Percentiles rank a stretch among this genome's conserved stretches.
These are phyloP conservation scores for Termitomyces titanicus DNA, from an alignment of 768 basidiomycete genomes.

Conservation along the genomic window DNA sequence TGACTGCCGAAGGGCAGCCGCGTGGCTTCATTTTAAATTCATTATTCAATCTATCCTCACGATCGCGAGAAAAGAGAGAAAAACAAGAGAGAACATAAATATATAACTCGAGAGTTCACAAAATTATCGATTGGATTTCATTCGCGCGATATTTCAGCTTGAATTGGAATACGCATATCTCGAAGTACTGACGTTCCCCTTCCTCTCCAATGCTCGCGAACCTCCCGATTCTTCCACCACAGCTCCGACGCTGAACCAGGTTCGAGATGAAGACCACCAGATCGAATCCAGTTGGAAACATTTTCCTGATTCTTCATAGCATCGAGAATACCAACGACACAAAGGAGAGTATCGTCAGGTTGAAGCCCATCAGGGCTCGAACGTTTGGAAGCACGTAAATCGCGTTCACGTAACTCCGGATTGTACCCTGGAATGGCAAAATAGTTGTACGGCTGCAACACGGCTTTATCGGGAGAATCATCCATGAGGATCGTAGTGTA, in stretches of 20 bases:
- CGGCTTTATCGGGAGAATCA: conserved; percentile 48
- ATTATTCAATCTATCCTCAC: no score
- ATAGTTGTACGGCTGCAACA: conserved; percentile 75
- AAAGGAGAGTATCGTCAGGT: conserved; percentile 58
- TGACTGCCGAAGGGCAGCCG: background rate
- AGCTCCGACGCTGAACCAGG: no score
- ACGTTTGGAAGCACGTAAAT: background rate
- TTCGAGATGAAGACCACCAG: conserved; percentile 36
- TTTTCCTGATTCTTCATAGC: conserved; percentile 51
- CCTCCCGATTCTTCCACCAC: background rate
- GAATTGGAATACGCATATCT: background rate
- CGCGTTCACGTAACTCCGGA: conserved; percentile 7
- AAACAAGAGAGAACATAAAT: no score
- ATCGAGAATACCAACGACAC: conserved; percentile 64
- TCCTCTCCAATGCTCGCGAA: background rate
- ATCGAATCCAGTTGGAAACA: conserved; percentile 63
- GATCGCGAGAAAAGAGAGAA: no score
- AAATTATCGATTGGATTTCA: no score
- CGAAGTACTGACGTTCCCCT: background rate
- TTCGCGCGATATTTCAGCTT: no score
- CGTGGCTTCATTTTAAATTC: no score
- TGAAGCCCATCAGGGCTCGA: background rate
- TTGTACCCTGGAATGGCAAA: conserved; percentile 70
- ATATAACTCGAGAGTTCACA: no score
- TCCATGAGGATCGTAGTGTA: conserved; percentile 42